Evolutionary conservation across 2,329 filamentous ascomycete genomes (phyloP), one percentile per base, ranked within the genome.

Genomic region (Trichoderma cornu-damae): DNA sequence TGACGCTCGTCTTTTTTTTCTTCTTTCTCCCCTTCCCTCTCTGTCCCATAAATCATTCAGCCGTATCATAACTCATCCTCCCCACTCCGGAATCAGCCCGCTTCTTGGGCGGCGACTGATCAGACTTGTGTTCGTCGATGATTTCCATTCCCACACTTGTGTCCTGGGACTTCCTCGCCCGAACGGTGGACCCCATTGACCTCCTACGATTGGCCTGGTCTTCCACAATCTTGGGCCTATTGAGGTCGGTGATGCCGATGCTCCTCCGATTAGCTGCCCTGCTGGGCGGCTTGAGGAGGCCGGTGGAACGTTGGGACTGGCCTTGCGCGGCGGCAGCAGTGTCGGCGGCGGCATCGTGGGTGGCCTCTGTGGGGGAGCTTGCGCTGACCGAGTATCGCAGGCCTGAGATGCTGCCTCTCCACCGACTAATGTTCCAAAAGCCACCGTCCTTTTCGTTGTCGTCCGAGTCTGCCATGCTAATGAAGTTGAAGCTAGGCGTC

Each of bases 391-490:
- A 66, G 52, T 69, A 64, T 54, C 68, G 69, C 12, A 74, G 63
- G 0, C 68, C 67, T 3, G 75, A 68, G 3, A 77, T 70, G 3
- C 64, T 63, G 4, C 73, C 72, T 50, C 74, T 76, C 82, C 81
- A 84, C 20, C 78, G 74, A 34, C 75, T 77, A 18, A 82, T 65
- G 59, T 81, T 84, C 82, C 82, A 85, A 65, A 85, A 85, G 8
- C 77, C 22, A 62, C 71, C 67, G 6, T 75, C 71, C 3, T 75
- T 75, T 3, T 77, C 74, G 14, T 72, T 70, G 8, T 74, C 67
- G 14, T 75, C 68, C 1, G 67, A 61, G 14, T 70, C 69, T 6
- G 66, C 64, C 4, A 66, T 65, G 34, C 67, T 71, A 6, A 72
- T 70, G 24, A 83, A 73, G 4, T 75, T 80, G 65, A 85, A 84